These are phyloP conservation scores for Larix kaempferi DNA, from an alignment of 75 land plant genomes.

Conservation along the genomic window DNA sequence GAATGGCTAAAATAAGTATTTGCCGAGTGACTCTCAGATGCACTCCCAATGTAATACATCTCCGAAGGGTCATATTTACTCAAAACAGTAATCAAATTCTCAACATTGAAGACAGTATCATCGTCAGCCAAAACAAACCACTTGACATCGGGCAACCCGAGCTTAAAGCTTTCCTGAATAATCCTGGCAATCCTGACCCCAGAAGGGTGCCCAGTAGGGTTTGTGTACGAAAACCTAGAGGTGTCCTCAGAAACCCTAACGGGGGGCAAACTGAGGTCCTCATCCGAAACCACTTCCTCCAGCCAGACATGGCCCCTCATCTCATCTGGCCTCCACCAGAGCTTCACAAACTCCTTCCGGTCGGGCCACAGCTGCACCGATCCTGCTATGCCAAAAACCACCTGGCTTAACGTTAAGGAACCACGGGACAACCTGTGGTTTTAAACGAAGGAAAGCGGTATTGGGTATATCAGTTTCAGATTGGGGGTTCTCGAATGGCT, in stretches of 20 bases:
- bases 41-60: slow-evolving; percentile 46
- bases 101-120: slow-evolving; percentile 53
- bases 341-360: slow-evolving; percentile 44
- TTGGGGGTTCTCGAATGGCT: not conserved
- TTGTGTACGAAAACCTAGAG: slow-evolving; percentile 55
- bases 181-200: slow-evolving; percentile 60
- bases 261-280: slow-evolving; percentile 25
- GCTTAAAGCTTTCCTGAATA: slow-evolving; percentile 36
- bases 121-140: slow-evolving; percentile 69
- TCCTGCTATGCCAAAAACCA: slow-evolving; percentile 67
- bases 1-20: slow-evolving; percentile 65
- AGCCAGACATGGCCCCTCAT: slow-evolving; percentile 61
- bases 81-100: slow-evolving; percentile 50
- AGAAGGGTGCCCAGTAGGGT: slow-evolving; percentile 52
- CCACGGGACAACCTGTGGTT: too few relatives aligned
- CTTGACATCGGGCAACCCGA: slow-evolving; percentile 39
- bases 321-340: slow-evolving; percentile 59
- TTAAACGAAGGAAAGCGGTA: not conserved
- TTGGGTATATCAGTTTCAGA: not conserved
- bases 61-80: slow-evolving; percentile 39
- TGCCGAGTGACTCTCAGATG: slow-evolving; percentile 73
- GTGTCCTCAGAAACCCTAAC: slow-evolving; percentile 57
- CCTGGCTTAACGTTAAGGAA: slow-evolving; percentile 7
- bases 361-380: slow-evolving; percentile 47
- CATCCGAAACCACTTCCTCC: slow-evolving; percentile 22